A percentile compares a stretch with the other conserved stretches of the same genome.
These are phyloP conservation scores for Xylaria venustula DNA, from an alignment of 495 filamentous ascomycete genomes.

Conservation along the genomic window DNA sequence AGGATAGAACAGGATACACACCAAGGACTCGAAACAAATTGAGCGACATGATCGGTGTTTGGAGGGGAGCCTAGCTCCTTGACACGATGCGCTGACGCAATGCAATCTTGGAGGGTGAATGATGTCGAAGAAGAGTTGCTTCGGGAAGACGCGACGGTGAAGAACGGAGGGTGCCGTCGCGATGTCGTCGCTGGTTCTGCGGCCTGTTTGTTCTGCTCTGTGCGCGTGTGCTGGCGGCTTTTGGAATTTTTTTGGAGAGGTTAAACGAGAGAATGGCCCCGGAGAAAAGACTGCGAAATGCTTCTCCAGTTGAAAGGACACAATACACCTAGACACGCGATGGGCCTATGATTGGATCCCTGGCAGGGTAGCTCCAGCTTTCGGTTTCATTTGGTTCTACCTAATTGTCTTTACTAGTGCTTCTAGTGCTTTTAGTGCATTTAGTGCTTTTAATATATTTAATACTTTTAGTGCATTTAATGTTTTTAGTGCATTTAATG, in stretches of 20 bases:
- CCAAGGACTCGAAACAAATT: constrained; percentile 88
- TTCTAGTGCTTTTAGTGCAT: no score
- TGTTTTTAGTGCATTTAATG: no score
- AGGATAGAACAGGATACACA: constrained; percentile 38
- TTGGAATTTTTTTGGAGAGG: neutral
- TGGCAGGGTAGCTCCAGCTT: constrained; percentile 9
- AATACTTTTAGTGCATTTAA: no score
- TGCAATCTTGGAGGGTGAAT: no score
- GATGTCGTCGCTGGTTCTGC: neutral
- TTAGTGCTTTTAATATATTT: no score
- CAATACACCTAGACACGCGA: constrained; percentile 31
- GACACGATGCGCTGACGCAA: constrained; percentile 13
- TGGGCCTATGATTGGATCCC: constrained; percentile 35
- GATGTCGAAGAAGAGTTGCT: no score
- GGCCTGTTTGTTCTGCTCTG: neutral
- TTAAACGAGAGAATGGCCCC: neutral
- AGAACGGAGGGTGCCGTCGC: neutral
- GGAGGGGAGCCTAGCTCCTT: constrained; percentile 28
- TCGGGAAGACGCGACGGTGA: neutral
- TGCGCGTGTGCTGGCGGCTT: neutral
- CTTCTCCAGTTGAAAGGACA: constrained; percentile 31
- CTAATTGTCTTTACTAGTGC: no score
- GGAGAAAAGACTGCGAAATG: neutral
- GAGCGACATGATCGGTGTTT: constrained; percentile 52
- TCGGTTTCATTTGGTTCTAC: no score